A percentile compares a stretch with the other conserved stretches of the same genome.
Conservation (phyloP, 176 grass and related monocot species). For the Pontederia crassipes region DNA sequence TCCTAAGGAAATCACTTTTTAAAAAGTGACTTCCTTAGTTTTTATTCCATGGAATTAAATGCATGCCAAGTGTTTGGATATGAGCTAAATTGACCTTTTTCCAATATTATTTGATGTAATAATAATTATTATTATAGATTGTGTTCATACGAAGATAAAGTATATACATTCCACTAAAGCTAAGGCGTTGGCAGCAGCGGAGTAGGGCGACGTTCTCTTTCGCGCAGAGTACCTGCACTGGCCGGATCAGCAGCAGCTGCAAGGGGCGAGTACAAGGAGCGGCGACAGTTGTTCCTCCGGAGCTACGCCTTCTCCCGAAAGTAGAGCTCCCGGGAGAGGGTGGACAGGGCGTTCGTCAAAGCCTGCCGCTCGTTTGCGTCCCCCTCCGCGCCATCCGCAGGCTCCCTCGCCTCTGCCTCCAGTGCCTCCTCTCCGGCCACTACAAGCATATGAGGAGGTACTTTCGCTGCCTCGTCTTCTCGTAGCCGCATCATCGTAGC, state of each 20-base stretch:
- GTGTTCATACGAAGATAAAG: too few relatives aligned
- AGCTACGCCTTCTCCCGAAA: constrained; percentile 26
- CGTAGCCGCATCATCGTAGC: not conserved
- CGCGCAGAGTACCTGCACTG: too few relatives aligned
- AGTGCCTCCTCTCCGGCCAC: not conserved
- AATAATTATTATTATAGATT: too few relatives aligned
- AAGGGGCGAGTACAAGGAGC: constrained; percentile 32
- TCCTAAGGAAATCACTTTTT: too few relatives aligned
- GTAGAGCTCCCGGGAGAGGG: constrained; percentile 12
- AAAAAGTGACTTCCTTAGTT: too few relatives aligned
- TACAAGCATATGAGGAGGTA: not conserved
- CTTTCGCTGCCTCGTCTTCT: not conserved
- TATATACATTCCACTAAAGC: too few relatives aligned
- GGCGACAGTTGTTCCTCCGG: constrained; percentile 71
- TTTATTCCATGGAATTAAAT: too few relatives aligned
- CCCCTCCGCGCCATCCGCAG: constrained; percentile 40
- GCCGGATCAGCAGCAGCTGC: constrained; percentile 25
- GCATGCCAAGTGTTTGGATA: too few relatives aligned
- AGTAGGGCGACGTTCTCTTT: too few relatives aligned
- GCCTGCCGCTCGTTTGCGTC: constrained; percentile 57
- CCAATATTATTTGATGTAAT: too few relatives aligned
- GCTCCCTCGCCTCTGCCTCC: constrained; percentile 5
- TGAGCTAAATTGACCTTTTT: too few relatives aligned
- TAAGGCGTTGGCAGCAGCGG: too few relatives aligned
- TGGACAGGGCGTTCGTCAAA: constrained; percentile 18